These are phyloP conservation scores for Dictyostelium purpureum DNA, from an alignment of 78 protist species.

Conservation along the genomic window DNA sequence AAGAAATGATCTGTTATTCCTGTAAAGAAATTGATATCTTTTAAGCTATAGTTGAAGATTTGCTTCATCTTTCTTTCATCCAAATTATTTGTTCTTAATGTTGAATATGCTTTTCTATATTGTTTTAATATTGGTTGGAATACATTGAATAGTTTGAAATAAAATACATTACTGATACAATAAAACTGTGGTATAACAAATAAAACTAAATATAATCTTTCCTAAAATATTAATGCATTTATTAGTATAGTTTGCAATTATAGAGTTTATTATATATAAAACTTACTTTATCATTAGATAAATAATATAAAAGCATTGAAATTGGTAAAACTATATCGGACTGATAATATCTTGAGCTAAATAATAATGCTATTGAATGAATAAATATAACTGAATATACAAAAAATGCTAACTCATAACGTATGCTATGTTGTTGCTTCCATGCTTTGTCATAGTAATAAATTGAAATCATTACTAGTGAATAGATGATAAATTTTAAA, in stretches of 20 bases:
- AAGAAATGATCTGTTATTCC: conserved; percentile 76
- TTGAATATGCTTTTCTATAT: neutral
- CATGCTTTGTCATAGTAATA: conserved; percentile 39
- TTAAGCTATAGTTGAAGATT: conserved; percentile 26
- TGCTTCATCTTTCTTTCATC: neutral
- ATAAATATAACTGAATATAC: conserved; percentile 19
- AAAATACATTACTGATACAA: conserved; percentile 53
- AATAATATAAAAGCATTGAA: conserved; percentile 26
- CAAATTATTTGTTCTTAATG: neutral
- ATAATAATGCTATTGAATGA: conserved; percentile 17
- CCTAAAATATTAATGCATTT: too few species aligned
- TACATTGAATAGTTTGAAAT: conserved; percentile 39
- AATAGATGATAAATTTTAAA: conserved; percentile 3
- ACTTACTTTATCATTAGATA: conserved; percentile 65
- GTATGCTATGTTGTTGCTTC: neutral
- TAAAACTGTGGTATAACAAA: conserved; percentile 71
- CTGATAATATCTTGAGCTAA: conserved; percentile 23
- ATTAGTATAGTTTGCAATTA: neutral
- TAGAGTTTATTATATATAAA: too few species aligned
- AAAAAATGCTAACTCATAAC: neutral
- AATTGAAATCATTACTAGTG: neutral
- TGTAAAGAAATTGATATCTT: conserved; percentile 29
- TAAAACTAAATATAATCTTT: conserved; percentile 27
- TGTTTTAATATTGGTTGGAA: conserved; percentile 12
- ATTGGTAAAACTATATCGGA: conserved; percentile 35